Percentiles rank a stretch among this genome's conserved stretches.
Evolutionary conservation across 495 filamentous ascomycete genomes (phyloP).

Genomic region (Bombardia bombarda): DNA sequence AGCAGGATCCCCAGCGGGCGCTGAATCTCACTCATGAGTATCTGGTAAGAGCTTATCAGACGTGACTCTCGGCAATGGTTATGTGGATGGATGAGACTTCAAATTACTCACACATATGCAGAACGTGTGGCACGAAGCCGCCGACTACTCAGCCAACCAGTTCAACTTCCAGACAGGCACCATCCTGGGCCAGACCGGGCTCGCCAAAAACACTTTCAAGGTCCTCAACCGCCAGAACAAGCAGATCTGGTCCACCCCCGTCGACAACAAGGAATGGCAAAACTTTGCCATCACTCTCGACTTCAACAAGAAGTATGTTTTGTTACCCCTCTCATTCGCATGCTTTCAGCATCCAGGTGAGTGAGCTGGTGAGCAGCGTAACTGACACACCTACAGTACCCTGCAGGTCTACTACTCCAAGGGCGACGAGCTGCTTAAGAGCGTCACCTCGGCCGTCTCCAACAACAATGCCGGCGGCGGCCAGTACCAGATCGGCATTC

Average conservation of each 20-base stretch:
- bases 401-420: constrained; percentile 48
- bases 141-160: constrained; percentile 47
- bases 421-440: constrained; percentile 35
- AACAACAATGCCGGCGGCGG: constrained; percentile 48
- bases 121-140: constrained; percentile 49
- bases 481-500: constrained; percentile 49
- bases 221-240: constrained; percentile 38
- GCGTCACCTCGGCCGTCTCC: constrained; percentile 34
- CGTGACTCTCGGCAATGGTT: neutral
- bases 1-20: constrained; percentile 34
- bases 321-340: neutral
- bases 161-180: constrained; percentile 48
- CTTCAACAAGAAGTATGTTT: constrained; percentile 40
- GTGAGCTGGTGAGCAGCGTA: neutral
- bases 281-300: constrained; percentile 52
- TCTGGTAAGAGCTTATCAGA: constrained; percentile 17
- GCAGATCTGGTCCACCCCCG: constrained; percentile 38
- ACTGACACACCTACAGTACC: constrained; percentile 28
- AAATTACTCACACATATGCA: constrained; percentile 3
- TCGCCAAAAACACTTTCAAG: constrained; percentile 77
- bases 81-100: neutral
- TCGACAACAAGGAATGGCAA: constrained; percentile 40
- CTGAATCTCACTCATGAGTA: constrained; percentile 52
- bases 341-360: neutral
- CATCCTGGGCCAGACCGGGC: constrained; percentile 54